Conservation (phyloP, 2,329 filamentous ascomycete genomes). For the Epicoccum nigrum region DNA sequence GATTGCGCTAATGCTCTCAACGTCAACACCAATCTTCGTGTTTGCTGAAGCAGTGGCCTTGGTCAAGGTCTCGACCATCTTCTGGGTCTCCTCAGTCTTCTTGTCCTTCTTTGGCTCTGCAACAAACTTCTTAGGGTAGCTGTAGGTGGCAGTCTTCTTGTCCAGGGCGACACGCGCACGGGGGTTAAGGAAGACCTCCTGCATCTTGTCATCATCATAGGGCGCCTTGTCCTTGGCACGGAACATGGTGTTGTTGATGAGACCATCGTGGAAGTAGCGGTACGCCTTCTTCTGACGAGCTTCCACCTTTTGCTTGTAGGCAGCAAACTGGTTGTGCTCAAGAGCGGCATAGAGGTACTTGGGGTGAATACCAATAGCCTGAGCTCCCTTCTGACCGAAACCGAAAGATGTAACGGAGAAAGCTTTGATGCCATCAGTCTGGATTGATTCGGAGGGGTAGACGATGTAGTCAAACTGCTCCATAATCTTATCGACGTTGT, state of each 20-base stretch:
- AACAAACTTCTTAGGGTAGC: slow-evolving; percentile 62
- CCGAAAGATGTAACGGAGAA: slow-evolving; percentile 99
- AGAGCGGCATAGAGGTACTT: slow-evolving; percentile 96
- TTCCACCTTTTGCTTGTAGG: slow-evolving; percentile 87
- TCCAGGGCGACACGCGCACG: slow-evolving; percentile 83
- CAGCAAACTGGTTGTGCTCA: slow-evolving; percentile 79
- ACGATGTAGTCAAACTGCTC: slow-evolving; percentile 98
- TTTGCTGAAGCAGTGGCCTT: slow-evolving; percentile 62
- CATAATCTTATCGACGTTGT: slow-evolving; percentile 96
- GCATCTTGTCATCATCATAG: slow-evolving; percentile 86
- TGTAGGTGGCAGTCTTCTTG: slow-evolving; percentile 83
- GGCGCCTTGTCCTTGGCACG: slow-evolving; percentile 92
- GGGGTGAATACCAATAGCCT: slow-evolving; percentile 95
- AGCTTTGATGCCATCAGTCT: slow-evolving; percentile 97
- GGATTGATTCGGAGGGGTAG: slow-evolving; percentile 91
- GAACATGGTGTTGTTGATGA: slow-evolving; percentile 98
- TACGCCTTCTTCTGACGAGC: slow-evolving; percentile 98
- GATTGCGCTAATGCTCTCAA: slow-evolving; percentile 85
- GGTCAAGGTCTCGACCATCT: slow-evolving; percentile 79
- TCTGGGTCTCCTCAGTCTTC: slow-evolving; percentile 67
- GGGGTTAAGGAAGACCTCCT: slow-evolving; percentile 90
- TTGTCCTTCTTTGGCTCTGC: slow-evolving; percentile 70
- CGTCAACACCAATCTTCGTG: slow-evolving; percentile 90
- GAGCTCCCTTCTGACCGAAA: slow-evolving; percentile 98
- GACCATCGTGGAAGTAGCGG: slow-evolving; percentile 96